Base-by-base conservation (phyloP, 2,329 filamentous ascomycete species). In the Metarhizium humberi region DNA sequence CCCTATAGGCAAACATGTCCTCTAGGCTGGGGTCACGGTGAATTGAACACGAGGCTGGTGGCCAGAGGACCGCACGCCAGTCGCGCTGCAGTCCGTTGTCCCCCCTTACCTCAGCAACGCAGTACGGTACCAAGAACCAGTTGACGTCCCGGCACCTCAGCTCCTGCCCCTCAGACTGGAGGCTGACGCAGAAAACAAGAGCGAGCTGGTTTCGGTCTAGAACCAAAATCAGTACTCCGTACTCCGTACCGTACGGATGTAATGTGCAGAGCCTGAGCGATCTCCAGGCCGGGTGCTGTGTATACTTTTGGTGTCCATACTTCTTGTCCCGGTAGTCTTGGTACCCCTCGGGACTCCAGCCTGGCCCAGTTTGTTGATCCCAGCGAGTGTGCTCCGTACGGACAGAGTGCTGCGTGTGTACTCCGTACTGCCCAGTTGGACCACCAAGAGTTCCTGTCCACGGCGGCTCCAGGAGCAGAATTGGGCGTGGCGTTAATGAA, bases 401-500 rank as follows among this genome's bases (percentile, higher is more conserved):
- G 25, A 25, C 25, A 25, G 25, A 25, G 25, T 25, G 25, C 25
- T 25, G 25, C 25, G 25, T 25, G 25, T 25, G 25, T 25, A 25
- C 25, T 36, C 40, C 40, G 13, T 16, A 16, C 40, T 43, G 40
- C 14, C 40, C 10, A 45, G 10, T 45, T 45, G 42, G 49, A 30
- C 38, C 10, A 18, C 49, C 49, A 25, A 20, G 32, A 38, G 16
- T 50, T 50, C 30, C 20, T 38, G 11, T 18, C n/a, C 42, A 45
- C n/a, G n/a, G n/a, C n/a, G n/a, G 25, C 43, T 46, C 20, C n/a
- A 25, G 20, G n/a, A 25, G 4, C 5, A 46, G 43, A 14, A 14
- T 14, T 16, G 43, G 52, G 52, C 14, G 45, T 53, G 52, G 30
- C 32, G 46, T 36, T 53, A 53, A 53, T 36, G 32, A 49, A 53